Evolutionary conservation across 306 rosid species (phyloP), one percentile per base, ranked within the genome.

Genomic region (Abrus pulchellus): DNA sequence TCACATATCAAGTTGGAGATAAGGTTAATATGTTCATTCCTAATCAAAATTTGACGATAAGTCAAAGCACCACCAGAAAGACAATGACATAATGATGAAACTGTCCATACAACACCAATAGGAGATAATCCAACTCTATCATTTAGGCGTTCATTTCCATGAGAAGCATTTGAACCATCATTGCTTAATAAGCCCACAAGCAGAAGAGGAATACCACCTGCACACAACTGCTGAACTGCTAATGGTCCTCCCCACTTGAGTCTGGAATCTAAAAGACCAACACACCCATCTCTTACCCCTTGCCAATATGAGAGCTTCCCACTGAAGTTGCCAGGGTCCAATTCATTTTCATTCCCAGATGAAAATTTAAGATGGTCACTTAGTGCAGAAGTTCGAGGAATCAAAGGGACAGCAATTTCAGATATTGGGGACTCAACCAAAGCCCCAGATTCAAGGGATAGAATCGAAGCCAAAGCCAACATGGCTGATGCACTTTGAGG

Each of bases 161-260:
- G 87, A 74, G 94, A 76, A 79, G 77, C 72, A 47, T 73, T 83
- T 57, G 72, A 86, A 47, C 72, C 78, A 76, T 61, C 89, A 45
- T 83, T 83, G 71, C 86, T 85, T 85, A 94, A 76, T 87, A 91
- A 85, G 75, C 83, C 88, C 56, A 94, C 86, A 73, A 94, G 92
- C 65, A 88, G 93, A 66, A 83, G 80, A 80, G 99, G 99, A 76
- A 89, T 82, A 78, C 92, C 92, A 76, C 89, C 88, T 34, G 98
- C 89, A 82, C 97, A 94, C 81, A 93, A 77, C 94, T 94, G 97
- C 75, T 94, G 90, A 83, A 94, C 95, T 50, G 95, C 97, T 79
- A 88, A 79, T 6, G 95, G 92, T 85, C 99, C 99, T 49, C 95
- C 99, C 97, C 89, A 91, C 84, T 86, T 91, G 73, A 93, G 84